Base-by-base conservation (phyloP, 2,329 filamentous ascomycete species). In the Rosellinia necatrix region DNA sequence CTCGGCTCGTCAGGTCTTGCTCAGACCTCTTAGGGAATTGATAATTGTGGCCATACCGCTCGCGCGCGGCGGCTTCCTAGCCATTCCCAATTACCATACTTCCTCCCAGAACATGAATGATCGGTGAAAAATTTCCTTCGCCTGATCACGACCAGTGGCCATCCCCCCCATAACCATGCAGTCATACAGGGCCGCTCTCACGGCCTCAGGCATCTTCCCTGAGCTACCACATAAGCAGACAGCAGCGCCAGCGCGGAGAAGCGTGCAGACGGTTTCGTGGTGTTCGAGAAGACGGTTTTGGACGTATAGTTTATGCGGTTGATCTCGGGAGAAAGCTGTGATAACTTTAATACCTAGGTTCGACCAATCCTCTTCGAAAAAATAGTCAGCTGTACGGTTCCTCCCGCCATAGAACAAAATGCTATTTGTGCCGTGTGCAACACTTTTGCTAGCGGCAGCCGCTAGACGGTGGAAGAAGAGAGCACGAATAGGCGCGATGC, bases 331-430 rank as follows among this genome's bases (percentile, higher is more conserved):
- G 68, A 91, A 91, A 0, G 88, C 89, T 0, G 84, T 81, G 48
- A 81, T 75, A 2, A 89, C 78, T 6, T 78, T 73, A 5, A 90
- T 61, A 6, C 71, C 61, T 1, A 86, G 62, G 0, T 67, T 35
- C 1, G 75, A 66, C 92, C 92, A 97, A 60, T 97, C 92, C 0
- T 86, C 72, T 4, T 78, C 72, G 70, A 94, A 99, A 74, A 92
- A 92, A 73, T 84, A 97, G 70, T 99, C 94, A 0, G 87, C 83
- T 0, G 76, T 66, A 9, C 78, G 74, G 66, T 90, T 96, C 27
- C 94, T 86, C 62, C 90, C 91, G 9, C 94, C 94, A 63, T 91
- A 97, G 72, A 97, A 88, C 1, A 99, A 78, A 0, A 90, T 65
- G 2, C 70, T 54, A 13, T 53, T 43, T 12, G 56, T 55, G 24